A percentile compares a stretch with the other conserved stretches of the same genome.
phyloP scores from a whole-genome alignment of 2,329 filamentous ascomycete species.

The Bipolaris bicolor region DNA sequence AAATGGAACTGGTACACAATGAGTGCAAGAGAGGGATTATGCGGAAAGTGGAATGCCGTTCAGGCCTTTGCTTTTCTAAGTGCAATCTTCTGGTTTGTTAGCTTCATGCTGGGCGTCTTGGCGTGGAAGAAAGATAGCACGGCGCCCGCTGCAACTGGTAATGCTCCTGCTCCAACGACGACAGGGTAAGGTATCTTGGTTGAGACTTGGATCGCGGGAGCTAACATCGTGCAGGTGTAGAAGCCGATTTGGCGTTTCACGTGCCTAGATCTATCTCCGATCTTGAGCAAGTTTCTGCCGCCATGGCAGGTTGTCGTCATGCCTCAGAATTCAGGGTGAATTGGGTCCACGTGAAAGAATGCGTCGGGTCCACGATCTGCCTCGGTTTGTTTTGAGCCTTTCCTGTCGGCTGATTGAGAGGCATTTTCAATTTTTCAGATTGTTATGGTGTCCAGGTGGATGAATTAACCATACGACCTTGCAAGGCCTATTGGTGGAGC shows the following conservation, averaged over 20 bases:
- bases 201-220: not conserved
- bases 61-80: conserved; percentile 75
- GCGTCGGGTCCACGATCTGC: not conserved
- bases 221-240: not conserved
- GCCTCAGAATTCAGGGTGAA: not conserved
- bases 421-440: no score
- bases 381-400: not conserved
- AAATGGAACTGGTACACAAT: conserved; percentile 62
- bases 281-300: not conserved
- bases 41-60: conserved; percentile 71
- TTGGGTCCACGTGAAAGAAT: not conserved
- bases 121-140: not conserved
- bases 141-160: not conserved
- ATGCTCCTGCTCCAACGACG: not conserved
- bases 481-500: no score
- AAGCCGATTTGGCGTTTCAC: not conserved
- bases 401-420: not conserved
- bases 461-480: no score
- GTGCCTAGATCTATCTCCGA: not conserved
- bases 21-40: conserved; percentile 52
- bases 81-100: conserved; percentile 72
- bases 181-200: not conserved
- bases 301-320: not conserved
- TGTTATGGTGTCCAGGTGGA: no score
- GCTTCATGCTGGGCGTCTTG: conserved; percentile 39